These are phyloP conservation scores for Pugionium cornutum DNA, from an alignment of 345 rosid genomes.

Conservation along the genomic window DNA sequence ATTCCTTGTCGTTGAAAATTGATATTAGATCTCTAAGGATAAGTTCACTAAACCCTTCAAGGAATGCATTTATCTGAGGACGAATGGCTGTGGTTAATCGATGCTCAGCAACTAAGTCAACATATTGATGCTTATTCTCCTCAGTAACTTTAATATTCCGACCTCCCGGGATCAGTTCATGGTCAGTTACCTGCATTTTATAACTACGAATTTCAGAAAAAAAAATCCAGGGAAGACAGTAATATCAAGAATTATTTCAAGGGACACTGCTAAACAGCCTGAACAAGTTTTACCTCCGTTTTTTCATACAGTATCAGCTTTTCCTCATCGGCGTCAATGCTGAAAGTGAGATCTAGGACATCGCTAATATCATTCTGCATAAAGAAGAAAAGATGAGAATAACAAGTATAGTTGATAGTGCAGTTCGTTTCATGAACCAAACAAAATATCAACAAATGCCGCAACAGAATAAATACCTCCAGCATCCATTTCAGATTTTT, in stretches of 20 bases:
- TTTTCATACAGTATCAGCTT: slow-evolving; percentile 80
- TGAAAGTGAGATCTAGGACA: slow-evolving; percentile 81
- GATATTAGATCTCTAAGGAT: slow-evolving; percentile 77
- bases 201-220: slow-evolving; percentile 7
- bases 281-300: slow-evolving; percentile 59
- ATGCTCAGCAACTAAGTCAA: slow-evolving; percentile 86
- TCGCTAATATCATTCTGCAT: slow-evolving; percentile 88
- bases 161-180: slow-evolving; percentile 91
- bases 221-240: not conserved
- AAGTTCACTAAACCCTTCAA: slow-evolving; percentile 86
- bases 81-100: slow-evolving; percentile 96
- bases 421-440: too few species aligned
- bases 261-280: too few species aligned
- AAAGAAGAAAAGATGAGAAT: slow-evolving; percentile 17
- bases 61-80: slow-evolving; percentile 90
- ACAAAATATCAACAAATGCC: not conserved
- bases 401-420: too few species aligned
- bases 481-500: slow-evolving; percentile 95
- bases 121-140: slow-evolving; percentile 93
- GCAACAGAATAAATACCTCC: slow-evolving; percentile 56
- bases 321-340: slow-evolving; percentile 98
- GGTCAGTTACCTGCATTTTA: slow-evolving; percentile 76
- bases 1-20: slow-evolving; percentile 88
- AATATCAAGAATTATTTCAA: not conserved
- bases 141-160: slow-evolving; percentile 87